Base-by-base conservation (phyloP, 768 basidiomycete genomes). In the Psilocybe sp. region DNA sequence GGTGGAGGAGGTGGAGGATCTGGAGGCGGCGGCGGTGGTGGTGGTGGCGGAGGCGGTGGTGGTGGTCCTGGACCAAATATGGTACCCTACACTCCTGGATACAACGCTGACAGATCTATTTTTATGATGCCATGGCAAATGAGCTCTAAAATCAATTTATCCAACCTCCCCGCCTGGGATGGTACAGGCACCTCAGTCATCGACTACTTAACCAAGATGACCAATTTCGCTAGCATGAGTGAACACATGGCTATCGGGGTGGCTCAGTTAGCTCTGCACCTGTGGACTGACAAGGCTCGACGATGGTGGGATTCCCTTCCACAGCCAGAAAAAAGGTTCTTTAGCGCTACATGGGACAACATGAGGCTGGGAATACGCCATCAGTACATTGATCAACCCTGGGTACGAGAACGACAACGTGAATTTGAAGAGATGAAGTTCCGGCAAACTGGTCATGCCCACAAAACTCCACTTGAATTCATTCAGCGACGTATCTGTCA, bases 351-450 rank as follows among this genome's bases (percentile, higher is more conserved):
- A 28, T 56, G 51, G 52, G 32, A 46, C 28, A 14, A 42, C 20
- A 47, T 60, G 44, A 8, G 52, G 0, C 18, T 51, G 0, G 56
- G 15, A 14, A 37, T 60, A 15, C 23, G 56, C 9, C 2, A 40
- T 12, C 59, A 60, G 1, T 57, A 56, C 55, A 44, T 60, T 38
- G 38, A 54, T 32, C 39, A 41, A 0, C 40, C 20, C 4, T 53
- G 58, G 58, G 6, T 47, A 5, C 15, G 50, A 18, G 47, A 49
- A 1, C 43, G 55, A 1, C 37, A 40, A 0, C 11, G 36, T 1
- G 55, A 60, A 45, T 60, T 54, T 19, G 55, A 60, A 14, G 48
- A 53, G 31, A 58, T 58, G 56, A 23, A 39, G 12, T 59, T 55
- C 41, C 34, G 49, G 0, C 52, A 48, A 15, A 33, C n/a, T 2